Evolutionary conservation across 345 rosid species (phyloP), one percentile per base, ranked within the genome.

Genomic region (Populus simonii): DNA sequence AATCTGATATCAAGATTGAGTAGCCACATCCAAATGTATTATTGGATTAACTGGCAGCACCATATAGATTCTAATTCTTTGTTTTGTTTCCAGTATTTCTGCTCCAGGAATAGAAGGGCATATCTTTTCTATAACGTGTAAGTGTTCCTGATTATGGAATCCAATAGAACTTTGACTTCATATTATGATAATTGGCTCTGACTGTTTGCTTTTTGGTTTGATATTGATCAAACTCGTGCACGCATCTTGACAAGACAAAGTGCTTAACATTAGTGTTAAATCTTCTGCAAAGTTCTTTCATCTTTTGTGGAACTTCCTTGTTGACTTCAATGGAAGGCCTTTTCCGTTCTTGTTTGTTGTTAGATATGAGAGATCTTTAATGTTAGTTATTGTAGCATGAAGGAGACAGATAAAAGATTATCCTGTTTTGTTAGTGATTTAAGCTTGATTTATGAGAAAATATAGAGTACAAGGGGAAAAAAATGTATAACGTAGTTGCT

Each of bases 51-150:
- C 75, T 41, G 17, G 36, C 57, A 16, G 55, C 35, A 61, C 47
- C 9, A 43, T 66, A 13, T 53, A 27, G 55, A 29, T 67, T 70
- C 77, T 81, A 59, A 85, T 69, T 35, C 41, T 72, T 25, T 75
- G 23, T 78, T 66, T 76, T 81, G 33, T 5, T 88, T 91, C 81
- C 90, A 93, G 97, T 76, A 89, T 38, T 93, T 91, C 85, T 92
- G 81, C 83, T 82, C 91, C 88, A 84, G 85, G 81, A 88, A 93
- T 82, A 96, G 97, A 75, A 86, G 79, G 82, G 97, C 97, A 70
- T 90, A 88, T 83, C 97, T 93, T 81, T 91, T 93, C 76, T 88
- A 88, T 69, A 88, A 88, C 43, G 92, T 84, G 97, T 89, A 86
- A 91, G 97, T 84, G 45, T 49, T 82, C 45, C 51, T 61, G 70